Percentiles rank a stretch among this genome's conserved stretches.
Conservation (phyloP, 1,284 basidiomycete species). For the Cutaneotrichosporon spelunceum region DNA sequence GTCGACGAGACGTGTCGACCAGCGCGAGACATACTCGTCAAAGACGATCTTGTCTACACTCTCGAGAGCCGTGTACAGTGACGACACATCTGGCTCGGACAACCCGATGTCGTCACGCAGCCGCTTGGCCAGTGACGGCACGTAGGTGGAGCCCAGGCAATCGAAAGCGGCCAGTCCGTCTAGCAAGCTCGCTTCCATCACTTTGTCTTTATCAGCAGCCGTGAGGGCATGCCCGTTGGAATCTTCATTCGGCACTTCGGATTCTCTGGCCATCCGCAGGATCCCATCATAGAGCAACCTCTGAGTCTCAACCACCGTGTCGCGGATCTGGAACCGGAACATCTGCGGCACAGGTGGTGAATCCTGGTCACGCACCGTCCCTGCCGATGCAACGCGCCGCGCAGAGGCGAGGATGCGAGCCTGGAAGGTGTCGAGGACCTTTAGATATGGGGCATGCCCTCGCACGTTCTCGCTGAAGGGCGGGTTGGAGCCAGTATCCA, state of each 20-base stretch:
- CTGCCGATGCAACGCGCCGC: constrained; percentile 50
- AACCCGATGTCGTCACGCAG: constrained; percentile 74
- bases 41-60: constrained; percentile 85
- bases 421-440: constrained; percentile 77
- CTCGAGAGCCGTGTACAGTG: constrained; percentile 61
- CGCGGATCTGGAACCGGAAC: constrained; percentile 66
- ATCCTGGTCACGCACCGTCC: constrained; percentile 3
- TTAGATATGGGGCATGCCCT: constrained; percentile 59
- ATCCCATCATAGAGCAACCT: constrained; percentile 89
- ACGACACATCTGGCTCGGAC: constrained; percentile 72
- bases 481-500: constrained; percentile 64
- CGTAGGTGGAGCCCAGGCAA: constrained; percentile 65
- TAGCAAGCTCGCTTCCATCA: constrained; percentile 78
- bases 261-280: constrained; percentile 63
- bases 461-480: constrained; percentile 51
- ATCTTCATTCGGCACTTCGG: background rate
- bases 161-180: constrained; percentile 87
- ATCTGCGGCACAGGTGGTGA: constrained; percentile 35
- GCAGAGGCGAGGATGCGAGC: constrained; percentile 72
- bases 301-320: constrained; percentile 80
- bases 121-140: constrained; percentile 77
- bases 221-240: background rate
- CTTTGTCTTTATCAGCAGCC: constrained; percentile 2
- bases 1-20: constrained; percentile 63
- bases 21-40: constrained; percentile 77